phyloP scores from a whole-genome alignment of 768 basidiomycete species.

The Tulasnella calospora region DNA sequence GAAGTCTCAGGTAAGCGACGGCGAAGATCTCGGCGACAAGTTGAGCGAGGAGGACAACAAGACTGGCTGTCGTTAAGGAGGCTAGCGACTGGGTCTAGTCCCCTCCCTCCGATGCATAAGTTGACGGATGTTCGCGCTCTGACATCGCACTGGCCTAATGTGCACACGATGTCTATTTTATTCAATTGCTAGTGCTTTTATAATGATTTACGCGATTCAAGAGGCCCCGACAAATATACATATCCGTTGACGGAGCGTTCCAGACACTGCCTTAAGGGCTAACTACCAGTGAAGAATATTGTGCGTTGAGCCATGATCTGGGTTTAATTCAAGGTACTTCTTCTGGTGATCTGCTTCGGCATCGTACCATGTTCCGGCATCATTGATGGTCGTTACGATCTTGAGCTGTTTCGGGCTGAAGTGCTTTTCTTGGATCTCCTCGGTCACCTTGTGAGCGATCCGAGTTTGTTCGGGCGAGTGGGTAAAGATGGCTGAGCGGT shows the following conservation, averaged over 20 bases:
- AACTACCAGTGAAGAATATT: slow-evolving; percentile 64
- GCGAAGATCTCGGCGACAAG: slow-evolving; percentile 88
- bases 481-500: slow-evolving; percentile 89
- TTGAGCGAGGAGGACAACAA: slow-evolving; percentile 75
- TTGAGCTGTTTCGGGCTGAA: slow-evolving; percentile 65
- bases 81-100: slow-evolving; percentile 63
- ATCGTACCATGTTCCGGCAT: slow-evolving; percentile 68
- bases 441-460: slow-evolving; percentile 70
- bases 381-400: slow-evolving; percentile 72
- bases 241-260: too few relatives aligned
- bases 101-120: slow-evolving; percentile 42
- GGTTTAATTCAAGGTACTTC: slow-evolving; percentile 76
- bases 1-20: slow-evolving; percentile 79
- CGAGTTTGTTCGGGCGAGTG: slow-evolving; percentile 64
- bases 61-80: slow-evolving; percentile 79
- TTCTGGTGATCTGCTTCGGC: slow-evolving; percentile 43
- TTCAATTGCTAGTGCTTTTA: neutral
- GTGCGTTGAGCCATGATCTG: slow-evolving; percentile 83
- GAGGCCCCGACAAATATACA: too few relatives aligned
- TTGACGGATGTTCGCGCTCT: slow-evolving; percentile 18
- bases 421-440: slow-evolving; percentile 77
- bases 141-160: slow-evolving; percentile 16
- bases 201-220: too few relatives aligned
- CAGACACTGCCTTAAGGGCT: too few relatives aligned
- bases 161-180: too few relatives aligned